Base-by-base conservation (phyloP, 2,329 filamentous ascomycete species). In the Plectosphaerella cucumerina region DNA sequence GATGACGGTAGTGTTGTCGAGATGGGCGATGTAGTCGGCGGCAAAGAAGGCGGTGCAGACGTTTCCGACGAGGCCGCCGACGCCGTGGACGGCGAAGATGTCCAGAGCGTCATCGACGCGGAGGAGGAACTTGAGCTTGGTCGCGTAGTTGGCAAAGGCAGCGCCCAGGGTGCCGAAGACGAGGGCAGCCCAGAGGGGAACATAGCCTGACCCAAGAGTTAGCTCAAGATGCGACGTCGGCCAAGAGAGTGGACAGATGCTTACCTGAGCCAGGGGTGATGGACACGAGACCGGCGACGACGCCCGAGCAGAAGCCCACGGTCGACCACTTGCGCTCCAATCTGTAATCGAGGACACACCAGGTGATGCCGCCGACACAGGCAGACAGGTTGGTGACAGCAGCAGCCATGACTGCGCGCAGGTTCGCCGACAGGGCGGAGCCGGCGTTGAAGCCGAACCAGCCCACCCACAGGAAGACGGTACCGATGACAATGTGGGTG, bases 381-480 rank as follows among this genome's bases (percentile, higher is more conserved):
- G 90, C 91, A 21, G 90, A 86, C 26, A 96, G 73, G 66, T 96
- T 94, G 49, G 91, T 96, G 42, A 93, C 89, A 2, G 93, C 78
- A 11, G 87, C 88, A 43, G 91, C 91, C 85, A 96, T 90, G 60
- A 96, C 80, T 43, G 89, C 89, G 46, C 91, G 86, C 63, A 96
- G 70, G 68, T 94, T 95, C 48, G 90, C 90, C 46, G 85, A 78
- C 50, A 94, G 75, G 14, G 90, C 90, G 15, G 87, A 91, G 57
- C 90, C 90, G 47, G 89, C 90, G 62, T 96, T 96, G 82, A 96
- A 96, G 45, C 91, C 91, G 63, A 96, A 95, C 91, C 90, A 96
- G 49, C 91, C 91, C 15, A 96, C 88, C 90, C 91, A 96, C 15
- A 96, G 84, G 72, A 96, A 96, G 44, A 96, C 90, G 3, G 91